These are phyloP conservation scores for Hylodesmum podocarpum DNA, from an alignment of 306 rosid genomes.

Conservation along the genomic window DNA sequence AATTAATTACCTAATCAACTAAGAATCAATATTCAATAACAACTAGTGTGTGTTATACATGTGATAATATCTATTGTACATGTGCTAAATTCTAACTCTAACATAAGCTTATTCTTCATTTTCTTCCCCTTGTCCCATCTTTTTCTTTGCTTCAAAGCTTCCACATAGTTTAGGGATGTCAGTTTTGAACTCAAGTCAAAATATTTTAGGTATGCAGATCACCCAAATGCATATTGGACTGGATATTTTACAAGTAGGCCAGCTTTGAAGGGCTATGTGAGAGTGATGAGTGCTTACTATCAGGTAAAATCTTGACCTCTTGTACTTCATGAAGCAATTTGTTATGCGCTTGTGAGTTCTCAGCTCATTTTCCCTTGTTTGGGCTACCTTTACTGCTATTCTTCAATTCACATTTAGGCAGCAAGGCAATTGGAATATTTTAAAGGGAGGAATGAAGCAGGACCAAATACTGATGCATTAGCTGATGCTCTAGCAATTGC, in stretches of 20 bases:
- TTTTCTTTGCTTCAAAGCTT: not conserved
- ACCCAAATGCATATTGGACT: constrained; percentile 86
- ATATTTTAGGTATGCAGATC: constrained; percentile 76
- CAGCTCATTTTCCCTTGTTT: constrained; percentile 4
- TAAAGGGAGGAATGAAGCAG: constrained; percentile 54
- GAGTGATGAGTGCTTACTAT: constrained; percentile 71
- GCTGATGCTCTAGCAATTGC: constrained; percentile 87
- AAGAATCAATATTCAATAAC: not conserved
- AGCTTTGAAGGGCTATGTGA: constrained; percentile 71
- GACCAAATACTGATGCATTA: constrained; percentile 63
- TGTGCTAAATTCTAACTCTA: not conserved
- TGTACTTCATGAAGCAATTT: constrained; percentile 9
- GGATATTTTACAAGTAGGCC: constrained; percentile 95
- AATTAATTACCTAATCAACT: not conserved
- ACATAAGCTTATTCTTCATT: not conserved
- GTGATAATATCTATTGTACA: not conserved
- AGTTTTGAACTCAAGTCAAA: constrained; percentile 29
- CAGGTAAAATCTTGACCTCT: constrained; percentile 46
- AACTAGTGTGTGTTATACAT: not conserved
- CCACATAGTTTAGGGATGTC: constrained; percentile 21
- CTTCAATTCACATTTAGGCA: constrained; percentile 51
- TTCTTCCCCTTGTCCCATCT: constrained; percentile 15
- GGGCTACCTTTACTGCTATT: constrained; percentile 4
- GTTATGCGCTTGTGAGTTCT: constrained; percentile 20
- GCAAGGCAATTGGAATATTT: constrained; percentile 83